Percentiles rank a stretch among this genome's conserved stretches.
phyloP scores from a whole-genome alignment of 331 rosid genomes.

The Phaseolus coccineus region DNA sequence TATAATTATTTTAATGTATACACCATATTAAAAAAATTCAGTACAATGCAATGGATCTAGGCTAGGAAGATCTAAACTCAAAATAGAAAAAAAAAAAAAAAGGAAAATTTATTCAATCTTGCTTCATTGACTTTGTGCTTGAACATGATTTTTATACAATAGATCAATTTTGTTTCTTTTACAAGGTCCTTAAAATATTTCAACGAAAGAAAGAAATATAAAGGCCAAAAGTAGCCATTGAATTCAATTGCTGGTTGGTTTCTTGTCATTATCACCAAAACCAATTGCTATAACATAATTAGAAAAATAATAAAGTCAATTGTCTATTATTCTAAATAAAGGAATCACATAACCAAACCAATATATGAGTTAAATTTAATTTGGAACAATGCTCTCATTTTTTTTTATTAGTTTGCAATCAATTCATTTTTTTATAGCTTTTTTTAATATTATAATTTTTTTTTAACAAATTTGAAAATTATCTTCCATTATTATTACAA shows the following conservation, averaged over 20 bases:
- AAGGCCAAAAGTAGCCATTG: background rate
- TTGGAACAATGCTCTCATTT: background rate
- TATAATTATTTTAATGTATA: too few relatives aligned
- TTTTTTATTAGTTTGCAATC: background rate
- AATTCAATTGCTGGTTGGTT: background rate
- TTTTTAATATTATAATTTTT: too few relatives aligned
- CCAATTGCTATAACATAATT: background rate
- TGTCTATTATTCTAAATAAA: slow-evolving; percentile 7
- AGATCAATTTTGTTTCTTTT: background rate
- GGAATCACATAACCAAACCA: slow-evolving; percentile 6
- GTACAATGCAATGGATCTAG: slow-evolving; percentile 20
- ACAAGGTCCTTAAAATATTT: slow-evolving; percentile 32
- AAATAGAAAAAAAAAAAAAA: background rate
- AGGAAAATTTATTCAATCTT: slow-evolving; percentile 5
- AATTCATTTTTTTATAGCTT: background rate
- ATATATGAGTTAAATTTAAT: background rate
- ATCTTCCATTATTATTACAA: too few relatives aligned
- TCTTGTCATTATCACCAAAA: slow-evolving; percentile 32
- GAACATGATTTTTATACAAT: background rate
- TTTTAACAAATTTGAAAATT: too few relatives aligned
- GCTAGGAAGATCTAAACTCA: background rate
- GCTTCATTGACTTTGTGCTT: slow-evolving; percentile 31
- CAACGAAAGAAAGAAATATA: background rate
- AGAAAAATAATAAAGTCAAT: background rate
- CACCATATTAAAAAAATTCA: too few relatives aligned